Conservation (phyloP, 176 grass and related monocot genomes). For the Musa schizocarpa region DNA sequence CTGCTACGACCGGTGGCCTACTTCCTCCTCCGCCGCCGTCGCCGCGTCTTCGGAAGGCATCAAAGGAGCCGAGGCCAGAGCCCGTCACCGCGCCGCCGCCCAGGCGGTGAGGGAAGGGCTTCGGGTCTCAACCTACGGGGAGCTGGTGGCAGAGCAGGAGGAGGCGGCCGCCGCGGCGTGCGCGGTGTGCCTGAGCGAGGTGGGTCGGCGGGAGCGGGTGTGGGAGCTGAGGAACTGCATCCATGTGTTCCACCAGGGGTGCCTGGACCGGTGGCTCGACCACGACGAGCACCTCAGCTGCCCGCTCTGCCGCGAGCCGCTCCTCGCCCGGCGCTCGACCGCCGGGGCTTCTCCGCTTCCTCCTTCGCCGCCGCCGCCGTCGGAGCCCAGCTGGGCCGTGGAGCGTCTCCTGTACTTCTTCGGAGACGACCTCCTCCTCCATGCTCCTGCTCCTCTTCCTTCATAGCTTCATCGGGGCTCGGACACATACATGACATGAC, state of each 20-base stretch:
- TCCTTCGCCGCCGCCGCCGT: neutral
- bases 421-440: constrained; percentile 13
- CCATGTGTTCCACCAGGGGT: constrained; percentile 20
- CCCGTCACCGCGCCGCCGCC: neutral
- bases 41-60: neutral
- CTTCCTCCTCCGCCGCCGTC: neutral
- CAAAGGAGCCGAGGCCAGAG: neutral
- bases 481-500: too few relatives aligned
- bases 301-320: constrained; percentile 21
- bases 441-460: neutral
- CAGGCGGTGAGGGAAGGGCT: constrained; percentile 12
- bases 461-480: neutral
- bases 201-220: constrained; percentile 5
- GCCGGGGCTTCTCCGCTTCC: too few relatives aligned
- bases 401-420: constrained; percentile 19
- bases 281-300: constrained; percentile 24
- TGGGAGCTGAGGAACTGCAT: constrained; percentile 18
- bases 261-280: constrained; percentile 24
- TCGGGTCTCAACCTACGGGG: constrained; percentile 3
- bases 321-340: neutral
- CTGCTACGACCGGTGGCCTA: neutral
- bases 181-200: constrained; percentile 19
- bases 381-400: constrained; percentile 23
- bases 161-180: neutral
- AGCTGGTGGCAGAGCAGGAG: neutral